Conservation (phyloP, 179 eudicot genomes). For the Drosera spatulata region DNA sequence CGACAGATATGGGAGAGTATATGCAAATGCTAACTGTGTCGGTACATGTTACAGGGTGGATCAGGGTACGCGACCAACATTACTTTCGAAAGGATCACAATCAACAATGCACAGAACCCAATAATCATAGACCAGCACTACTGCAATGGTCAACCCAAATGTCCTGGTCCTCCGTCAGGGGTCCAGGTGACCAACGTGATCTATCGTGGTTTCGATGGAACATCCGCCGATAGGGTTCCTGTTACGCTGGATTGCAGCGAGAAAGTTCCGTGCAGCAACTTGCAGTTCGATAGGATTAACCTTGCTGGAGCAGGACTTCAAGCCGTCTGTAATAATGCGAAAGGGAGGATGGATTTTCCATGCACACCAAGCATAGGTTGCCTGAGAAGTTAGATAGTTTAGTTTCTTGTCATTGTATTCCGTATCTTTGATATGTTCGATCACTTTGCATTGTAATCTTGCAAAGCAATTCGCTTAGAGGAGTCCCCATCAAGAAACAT, state of each 20-base stretch:
- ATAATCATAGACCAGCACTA: slow-evolving; percentile 50
- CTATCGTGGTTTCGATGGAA: slow-evolving; percentile 25
- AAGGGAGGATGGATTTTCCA: no score
- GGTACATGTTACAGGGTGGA: slow-evolving; percentile 33
- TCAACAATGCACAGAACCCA: slow-evolving; percentile 30
- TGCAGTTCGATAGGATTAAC: slow-evolving; percentile 19
- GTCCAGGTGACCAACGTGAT: slow-evolving; percentile 28
- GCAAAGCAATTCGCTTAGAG: no score
- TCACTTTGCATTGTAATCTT: no score
- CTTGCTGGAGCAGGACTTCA: slow-evolving; percentile 19
- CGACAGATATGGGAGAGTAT: neutral
- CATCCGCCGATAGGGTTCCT: slow-evolving; percentile 21
- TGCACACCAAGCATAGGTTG: no score
- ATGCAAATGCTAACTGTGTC: neutral
- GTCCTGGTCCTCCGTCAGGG: slow-evolving; percentile 14
- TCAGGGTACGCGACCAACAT: slow-evolving; percentile 42
- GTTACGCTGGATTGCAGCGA: slow-evolving; percentile 28
- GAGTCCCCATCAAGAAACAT: no score
- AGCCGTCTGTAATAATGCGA: slow-evolving; percentile 23
- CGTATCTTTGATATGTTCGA: no score
- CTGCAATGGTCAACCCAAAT: slow-evolving; percentile 16
- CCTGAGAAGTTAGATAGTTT: no score
- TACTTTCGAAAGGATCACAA: slow-evolving; percentile 31
- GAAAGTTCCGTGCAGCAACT: slow-evolving; percentile 19
- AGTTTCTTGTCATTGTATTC: no score